Evolutionary conservation across 2,329 filamentous ascomycete species (phyloP).

Genomic region (Xylaria sp.): DNA sequence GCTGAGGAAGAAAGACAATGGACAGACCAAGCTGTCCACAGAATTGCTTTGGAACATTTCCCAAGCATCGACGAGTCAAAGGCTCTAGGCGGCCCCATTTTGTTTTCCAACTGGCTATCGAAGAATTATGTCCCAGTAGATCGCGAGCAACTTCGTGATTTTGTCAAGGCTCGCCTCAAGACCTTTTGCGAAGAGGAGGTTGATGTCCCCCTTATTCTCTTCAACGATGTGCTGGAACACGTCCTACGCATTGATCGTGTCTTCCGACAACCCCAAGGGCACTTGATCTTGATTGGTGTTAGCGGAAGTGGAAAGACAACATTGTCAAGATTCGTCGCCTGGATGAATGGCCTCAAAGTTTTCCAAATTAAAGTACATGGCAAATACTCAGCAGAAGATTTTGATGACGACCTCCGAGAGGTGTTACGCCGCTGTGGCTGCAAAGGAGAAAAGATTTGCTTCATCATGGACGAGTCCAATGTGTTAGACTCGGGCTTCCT

Average conservation of each 20-base stretch:
- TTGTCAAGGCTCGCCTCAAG: slow-evolving; percentile 94
- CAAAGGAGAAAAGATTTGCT: slow-evolving; percentile 99
- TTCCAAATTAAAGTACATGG: slow-evolving; percentile 99
- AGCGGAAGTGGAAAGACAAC: slow-evolving; percentile 99
- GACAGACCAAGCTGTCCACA: slow-evolving; percentile 87
- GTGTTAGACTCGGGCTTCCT: slow-evolving; percentile 98
- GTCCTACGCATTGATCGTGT: slow-evolving; percentile 98
- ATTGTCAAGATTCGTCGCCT: slow-evolving; percentile 94
- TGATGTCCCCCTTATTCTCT: slow-evolving; percentile 96
- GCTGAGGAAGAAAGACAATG: slow-evolving; percentile 92
- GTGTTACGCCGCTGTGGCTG: slow-evolving; percentile 93
- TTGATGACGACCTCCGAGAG: slow-evolving; percentile 94
- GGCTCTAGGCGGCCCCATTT: slow-evolving; percentile 87
- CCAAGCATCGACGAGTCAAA: slow-evolving; percentile 91
- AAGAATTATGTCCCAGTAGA: slow-evolving; percentile 98
- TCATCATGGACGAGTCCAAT: slow-evolving; percentile 99
- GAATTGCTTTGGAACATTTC: slow-evolving; percentile 90
- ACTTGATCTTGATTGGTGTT: slow-evolving; percentile 97
- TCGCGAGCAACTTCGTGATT: slow-evolving; percentile 91
- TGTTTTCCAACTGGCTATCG: slow-evolving; percentile 99
- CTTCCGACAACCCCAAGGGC: slow-evolving; percentile 96
- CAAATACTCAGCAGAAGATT: slow-evolving; percentile 97
- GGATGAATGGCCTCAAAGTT: slow-evolving; percentile 99
- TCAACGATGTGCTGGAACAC: slow-evolving; percentile 98
- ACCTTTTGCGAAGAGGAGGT: slow-evolving; percentile 99